Evolutionary conservation across 306 rosid genomes (phyloP).

Genomic region (Malus sieversii): DNA sequence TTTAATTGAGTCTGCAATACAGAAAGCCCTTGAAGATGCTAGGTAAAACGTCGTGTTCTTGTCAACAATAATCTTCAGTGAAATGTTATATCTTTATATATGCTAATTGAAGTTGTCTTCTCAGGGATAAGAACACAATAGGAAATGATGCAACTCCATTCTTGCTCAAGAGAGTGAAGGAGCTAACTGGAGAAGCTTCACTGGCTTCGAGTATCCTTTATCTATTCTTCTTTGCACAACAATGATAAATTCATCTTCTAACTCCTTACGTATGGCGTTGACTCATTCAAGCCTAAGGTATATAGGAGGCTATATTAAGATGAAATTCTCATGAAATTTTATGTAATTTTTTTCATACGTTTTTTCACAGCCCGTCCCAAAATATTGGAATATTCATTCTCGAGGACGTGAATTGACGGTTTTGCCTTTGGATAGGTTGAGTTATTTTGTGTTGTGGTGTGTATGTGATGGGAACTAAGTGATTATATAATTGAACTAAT

Average conservation of each 20-base stretch:
- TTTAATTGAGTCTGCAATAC: constrained; percentile 68
- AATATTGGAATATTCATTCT: too few relatives aligned
- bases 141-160: constrained; percentile 89
- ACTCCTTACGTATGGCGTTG: background rate
- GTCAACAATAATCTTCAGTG: background rate
- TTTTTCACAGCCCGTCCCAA: background rate
- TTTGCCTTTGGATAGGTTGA: too few relatives aligned
- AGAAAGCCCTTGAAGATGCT: constrained; percentile 66
- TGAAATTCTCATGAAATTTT: background rate
- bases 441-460: too few relatives aligned
- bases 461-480: too few relatives aligned
- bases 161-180: constrained; percentile 70
- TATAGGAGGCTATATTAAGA: background rate
- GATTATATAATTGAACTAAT: too few relatives aligned
- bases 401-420: too few relatives aligned
- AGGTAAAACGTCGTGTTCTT: constrained; percentile 33
- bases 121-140: constrained; percentile 60
- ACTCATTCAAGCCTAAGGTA: background rate
- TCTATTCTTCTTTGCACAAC: background rate
- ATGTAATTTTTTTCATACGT: background rate
- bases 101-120: background rate
- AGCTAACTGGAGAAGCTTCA: constrained; percentile 81
- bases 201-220: constrained; percentile 79
- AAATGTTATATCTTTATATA: background rate
- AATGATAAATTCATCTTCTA: background rate